Percentiles rank a stretch among this genome's conserved stretches.
phyloP scores from a whole-genome alignment of 257 asterid genomes.

The Knoxia roxburghii region DNA sequence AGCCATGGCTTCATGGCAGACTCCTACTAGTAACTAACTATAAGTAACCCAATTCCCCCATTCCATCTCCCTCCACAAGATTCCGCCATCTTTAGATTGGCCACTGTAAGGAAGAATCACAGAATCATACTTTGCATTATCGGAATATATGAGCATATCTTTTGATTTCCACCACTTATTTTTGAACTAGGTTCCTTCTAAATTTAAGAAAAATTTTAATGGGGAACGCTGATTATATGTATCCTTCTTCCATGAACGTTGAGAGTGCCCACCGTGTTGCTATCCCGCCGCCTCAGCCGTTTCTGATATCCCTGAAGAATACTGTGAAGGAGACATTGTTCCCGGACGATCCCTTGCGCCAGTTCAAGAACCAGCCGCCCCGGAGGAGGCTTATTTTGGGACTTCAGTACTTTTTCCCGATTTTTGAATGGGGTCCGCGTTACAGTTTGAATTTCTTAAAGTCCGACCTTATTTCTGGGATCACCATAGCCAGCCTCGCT shows the following conservation, averaged over 20 bases:
- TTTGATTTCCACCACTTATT: background rate
- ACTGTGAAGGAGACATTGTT: conserved; percentile 67
- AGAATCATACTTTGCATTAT: conserved; percentile 2
- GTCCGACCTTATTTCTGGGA: conserved; percentile 76
- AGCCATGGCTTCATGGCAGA: too few species aligned
- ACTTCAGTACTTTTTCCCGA: conserved; percentile 72
- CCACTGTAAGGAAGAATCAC: conserved; percentile 4
- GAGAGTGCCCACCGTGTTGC: conserved; percentile 40
- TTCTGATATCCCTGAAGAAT: conserved; percentile 46
- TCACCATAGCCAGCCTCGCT: conserved; percentile 95
- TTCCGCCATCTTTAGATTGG: background rate
- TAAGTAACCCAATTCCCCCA: background rate
- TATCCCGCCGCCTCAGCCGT: conserved; percentile 71
- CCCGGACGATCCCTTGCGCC: conserved; percentile 91
- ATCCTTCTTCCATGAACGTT: conserved; percentile 21
- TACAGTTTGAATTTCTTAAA: conserved; percentile 53
- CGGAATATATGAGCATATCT: background rate
- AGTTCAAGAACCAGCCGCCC: conserved; percentile 79
- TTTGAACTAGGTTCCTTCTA: background rate
- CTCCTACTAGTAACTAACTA: too few species aligned
- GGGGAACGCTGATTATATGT: conserved; percentile 51
- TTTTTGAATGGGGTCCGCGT: conserved; percentile 78
- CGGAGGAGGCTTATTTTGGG: conserved; percentile 37
- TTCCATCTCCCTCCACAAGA: background rate
- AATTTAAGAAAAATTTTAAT: conserved; percentile 14